Percentiles rank a stretch among this genome's conserved stretches.
These are phyloP conservation scores for Pseudogymnoascus sp. DNA, from an alignment of 2,329 filamentous ascomycete species.

Conservation along the genomic window DNA sequence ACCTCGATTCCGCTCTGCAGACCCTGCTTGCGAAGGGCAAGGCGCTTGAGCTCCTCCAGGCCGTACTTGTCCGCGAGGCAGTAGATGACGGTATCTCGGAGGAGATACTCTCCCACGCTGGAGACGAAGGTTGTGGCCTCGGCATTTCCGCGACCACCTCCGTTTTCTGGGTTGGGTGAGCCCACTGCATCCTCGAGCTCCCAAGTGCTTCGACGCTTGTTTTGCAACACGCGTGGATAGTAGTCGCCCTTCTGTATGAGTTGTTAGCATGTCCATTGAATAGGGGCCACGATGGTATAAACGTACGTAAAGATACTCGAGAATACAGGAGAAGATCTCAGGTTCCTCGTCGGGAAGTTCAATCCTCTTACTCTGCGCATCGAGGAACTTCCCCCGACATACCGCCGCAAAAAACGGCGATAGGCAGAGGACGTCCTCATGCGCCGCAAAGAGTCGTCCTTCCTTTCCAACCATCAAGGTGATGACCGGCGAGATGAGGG, in stretches of 20 bases:
- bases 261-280: background rate
- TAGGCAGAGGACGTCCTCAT: conserved; percentile 82
- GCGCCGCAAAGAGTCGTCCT: conserved; percentile 84
- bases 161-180: conserved; percentile 44
- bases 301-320: conserved; percentile 77
- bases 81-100: conserved; percentile 91
- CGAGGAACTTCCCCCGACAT: conserved; percentile 64
- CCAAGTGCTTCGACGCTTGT: conserved; percentile 81
- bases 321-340: conserved; percentile 84
- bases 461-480: conserved; percentile 78
- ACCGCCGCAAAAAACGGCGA: conserved; percentile 75
- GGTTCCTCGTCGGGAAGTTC: conserved; percentile 71
- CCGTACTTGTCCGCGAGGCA: conserved; percentile 86
- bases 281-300: background rate
- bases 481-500: conserved; percentile 61
- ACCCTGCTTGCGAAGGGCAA: conserved; percentile 90
- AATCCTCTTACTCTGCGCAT: conserved; percentile 68
- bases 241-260: conserved; percentile 71
- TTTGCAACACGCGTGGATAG: conserved; percentile 79
- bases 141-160: conserved; percentile 47
- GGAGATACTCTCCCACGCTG: conserved; percentile 65
- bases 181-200: conserved; percentile 68
- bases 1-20: conserved; percentile 89
- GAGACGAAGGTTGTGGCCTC: conserved; percentile 73
- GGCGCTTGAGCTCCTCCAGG: conserved; percentile 83